Conservation (phyloP, 768 basidiomycete genomes). For the Nidularia pulvinata region DNA sequence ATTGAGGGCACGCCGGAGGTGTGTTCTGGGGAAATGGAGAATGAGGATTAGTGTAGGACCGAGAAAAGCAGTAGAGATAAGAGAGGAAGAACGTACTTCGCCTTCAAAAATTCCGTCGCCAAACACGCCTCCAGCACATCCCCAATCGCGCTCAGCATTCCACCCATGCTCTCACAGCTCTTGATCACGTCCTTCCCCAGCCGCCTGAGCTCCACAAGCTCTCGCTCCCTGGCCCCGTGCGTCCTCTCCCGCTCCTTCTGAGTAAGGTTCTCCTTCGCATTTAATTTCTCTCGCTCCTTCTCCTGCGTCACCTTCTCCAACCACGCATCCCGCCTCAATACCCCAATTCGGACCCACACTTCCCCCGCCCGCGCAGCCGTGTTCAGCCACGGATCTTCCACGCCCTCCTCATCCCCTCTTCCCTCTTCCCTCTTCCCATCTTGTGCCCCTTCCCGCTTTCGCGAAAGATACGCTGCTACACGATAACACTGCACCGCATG, state of each 20-base stretch:
- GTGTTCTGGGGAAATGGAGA: constrained; percentile 33
- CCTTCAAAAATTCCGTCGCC: constrained; percentile 52
- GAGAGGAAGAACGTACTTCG: constrained; percentile 49
- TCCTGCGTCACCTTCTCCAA: constrained; percentile 3
- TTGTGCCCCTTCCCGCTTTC: neutral
- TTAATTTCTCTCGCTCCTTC: neutral
- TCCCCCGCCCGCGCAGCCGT: constrained; percentile 28
- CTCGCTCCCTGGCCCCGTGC: constrained; percentile 12
- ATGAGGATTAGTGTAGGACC: neutral
- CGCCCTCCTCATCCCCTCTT: constrained; percentile 15
- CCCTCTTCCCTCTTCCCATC: constrained; percentile 3
- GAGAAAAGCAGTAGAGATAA: neutral
- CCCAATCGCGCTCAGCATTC: constrained; percentile 53
- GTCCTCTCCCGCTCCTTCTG: constrained; percentile 4
- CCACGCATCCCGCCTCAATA: constrained; percentile 6
- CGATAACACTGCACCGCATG: constrained; percentile 64
- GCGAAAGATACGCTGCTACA: constrained; percentile 51
- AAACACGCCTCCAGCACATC: constrained; percentile 54
- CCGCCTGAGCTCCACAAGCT: constrained; percentile 23
- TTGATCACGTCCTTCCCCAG: constrained; percentile 33
- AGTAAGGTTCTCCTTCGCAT: neutral
- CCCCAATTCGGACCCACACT: constrained; percentile 28
- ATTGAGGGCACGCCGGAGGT: constrained; percentile 59
- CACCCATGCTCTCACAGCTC: constrained; percentile 50
- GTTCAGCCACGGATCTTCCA: constrained; percentile 30